Evolutionary conservation across 2,329 filamentous ascomycete species (phyloP), one percentile per base, ranked within the genome.

Genomic region (Fusarium agapanthi): DNA sequence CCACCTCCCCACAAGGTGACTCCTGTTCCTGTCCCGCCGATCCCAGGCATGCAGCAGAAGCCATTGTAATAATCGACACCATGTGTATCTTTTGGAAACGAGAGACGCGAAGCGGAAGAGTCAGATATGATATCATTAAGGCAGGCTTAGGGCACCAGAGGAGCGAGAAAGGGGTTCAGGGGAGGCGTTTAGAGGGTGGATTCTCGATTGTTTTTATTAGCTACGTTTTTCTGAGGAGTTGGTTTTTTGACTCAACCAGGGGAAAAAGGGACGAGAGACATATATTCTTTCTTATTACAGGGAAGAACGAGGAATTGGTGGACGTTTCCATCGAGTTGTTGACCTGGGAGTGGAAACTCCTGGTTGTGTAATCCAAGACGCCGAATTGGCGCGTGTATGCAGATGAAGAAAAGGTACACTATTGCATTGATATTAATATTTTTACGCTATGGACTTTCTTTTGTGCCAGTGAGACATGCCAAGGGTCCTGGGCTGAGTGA

Each of bases 1-100:
- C 79, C 78, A 51, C 65, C 80, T 40, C 81, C 83, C 7, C 82
- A 81, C 40, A 85, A 84, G 72, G 83, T 85, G 38, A 85, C 84
- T 26, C 84, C 84, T 12, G 84, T 85, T 14, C 84, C 84, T 9
- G 79, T 85, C 30, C 84, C 84, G 8, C 79, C 81, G 22, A 84
- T 84, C 51, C 83, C 83, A 12, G 82, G 82, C 28, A 78, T 81
- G 66, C 80, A 79, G 66, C 77, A 61, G 56, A 79, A 78, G 58
- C 72, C 75, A 40, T 78, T 75, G n/a, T 65, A 70, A 59, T 77
- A 67, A 50, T 30, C 9, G 61, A 51, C 30, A 50, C 28, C 28
- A 57, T 48, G 37, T 24, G 38, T 30, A 37, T 55, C 48, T 72
- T 72, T 71, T 58, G 55, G 65, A 67, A 60, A 54, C 37, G 44